Conservation (phyloP, 805 yeast species). For the Metschnikowia gelsemii region DNA sequence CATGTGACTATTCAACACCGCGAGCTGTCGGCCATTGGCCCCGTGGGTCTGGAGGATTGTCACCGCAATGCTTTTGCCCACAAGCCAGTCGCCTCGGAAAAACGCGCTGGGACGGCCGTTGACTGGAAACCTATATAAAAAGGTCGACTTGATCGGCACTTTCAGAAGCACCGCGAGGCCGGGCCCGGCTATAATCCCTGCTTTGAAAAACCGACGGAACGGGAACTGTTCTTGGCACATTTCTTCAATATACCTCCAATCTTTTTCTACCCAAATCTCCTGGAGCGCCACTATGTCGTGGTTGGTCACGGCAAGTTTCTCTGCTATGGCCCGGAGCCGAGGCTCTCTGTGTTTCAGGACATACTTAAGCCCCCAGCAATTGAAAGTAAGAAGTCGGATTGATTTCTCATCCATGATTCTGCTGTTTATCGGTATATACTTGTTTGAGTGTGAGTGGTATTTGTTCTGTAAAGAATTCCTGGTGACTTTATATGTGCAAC, state of each 20-base stretch:
- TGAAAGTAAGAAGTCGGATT: slow-evolving; percentile 55
- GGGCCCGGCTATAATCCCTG: slow-evolving; percentile 91
- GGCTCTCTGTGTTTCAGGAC: slow-evolving; percentile 69
- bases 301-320: slow-evolving; percentile 48
- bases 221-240: slow-evolving; percentile 53
- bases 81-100: slow-evolving; percentile 95
- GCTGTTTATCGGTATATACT: neutral
- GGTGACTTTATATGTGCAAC: no score
- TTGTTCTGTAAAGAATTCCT: no score
- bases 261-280: slow-evolving; percentile 87
- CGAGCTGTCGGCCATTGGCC: slow-evolving; percentile 55
- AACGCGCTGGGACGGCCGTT: slow-evolving; percentile 95
- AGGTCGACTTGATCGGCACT: slow-evolving; percentile 77
- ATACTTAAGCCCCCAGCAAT: slow-evolving; percentile 87
- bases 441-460: no score
- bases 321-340: slow-evolving; percentile 74
- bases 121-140: slow-evolving; percentile 80
- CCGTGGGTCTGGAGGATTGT: slow-evolving; percentile 56
- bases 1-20: slow-evolving; percentile 88
- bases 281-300: slow-evolving; percentile 92
- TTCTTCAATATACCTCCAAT: slow-evolving; percentile 65
- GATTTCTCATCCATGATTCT: slow-evolving; percentile 5
- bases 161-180: slow-evolving; percentile 84
- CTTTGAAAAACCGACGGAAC: slow-evolving; percentile 63
- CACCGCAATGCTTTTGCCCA: slow-evolving; percentile 85